Evolutionary conservation across 768 basidiomycete species (phyloP).

Genomic region (Polyporus arcularius): DNA sequence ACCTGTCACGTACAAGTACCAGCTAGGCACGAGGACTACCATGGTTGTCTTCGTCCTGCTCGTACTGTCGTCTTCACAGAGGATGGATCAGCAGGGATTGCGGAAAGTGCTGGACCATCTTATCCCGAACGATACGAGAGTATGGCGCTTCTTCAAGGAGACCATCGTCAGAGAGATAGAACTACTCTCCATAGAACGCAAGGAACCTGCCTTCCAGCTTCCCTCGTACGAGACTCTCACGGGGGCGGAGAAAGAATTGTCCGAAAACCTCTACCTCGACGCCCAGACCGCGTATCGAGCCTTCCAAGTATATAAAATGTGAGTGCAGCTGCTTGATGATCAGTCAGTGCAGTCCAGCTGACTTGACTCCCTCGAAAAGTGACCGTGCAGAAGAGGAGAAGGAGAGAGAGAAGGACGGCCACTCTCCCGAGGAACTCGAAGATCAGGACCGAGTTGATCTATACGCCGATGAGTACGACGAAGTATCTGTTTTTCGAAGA

Average conservation of each 20-base stretch:
- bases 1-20: background rate
- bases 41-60: constrained; percentile 4
- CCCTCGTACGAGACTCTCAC: background rate
- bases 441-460: background rate
- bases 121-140: constrained; percentile 5
- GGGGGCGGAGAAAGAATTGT: background rate
- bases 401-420: too few species aligned
- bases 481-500: too few species aligned
- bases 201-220: background rate
- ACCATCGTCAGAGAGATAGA: background rate
- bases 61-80: background rate
- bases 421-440: background rate
- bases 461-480: background rate
- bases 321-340: background rate
- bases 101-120: constrained; percentile 1
- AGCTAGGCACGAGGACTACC: constrained; percentile 1
- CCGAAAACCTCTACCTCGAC: background rate
- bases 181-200: background rate
- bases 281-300: background rate
- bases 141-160: constrained; percentile 2
- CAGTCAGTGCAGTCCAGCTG: too few species aligned
- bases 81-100: background rate
- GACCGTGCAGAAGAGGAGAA: too few species aligned
- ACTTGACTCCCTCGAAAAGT: too few species aligned
- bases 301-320: background rate